Conservation (phyloP, 352 stramenopile species). For the Phytophthora citricola region DNA sequence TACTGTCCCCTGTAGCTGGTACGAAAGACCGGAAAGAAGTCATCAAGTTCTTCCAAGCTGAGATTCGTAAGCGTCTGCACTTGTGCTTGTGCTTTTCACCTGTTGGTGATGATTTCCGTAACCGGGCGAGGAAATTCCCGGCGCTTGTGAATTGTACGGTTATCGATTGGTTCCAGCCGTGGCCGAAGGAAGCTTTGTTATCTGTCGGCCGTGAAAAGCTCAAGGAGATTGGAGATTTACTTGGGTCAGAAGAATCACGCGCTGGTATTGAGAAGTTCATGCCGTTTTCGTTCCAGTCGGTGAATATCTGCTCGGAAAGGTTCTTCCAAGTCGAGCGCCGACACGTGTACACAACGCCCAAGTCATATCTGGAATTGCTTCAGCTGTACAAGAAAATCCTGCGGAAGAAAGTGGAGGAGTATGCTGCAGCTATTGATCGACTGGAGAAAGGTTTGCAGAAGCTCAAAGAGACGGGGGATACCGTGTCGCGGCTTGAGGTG, state of each 20-base stretch:
- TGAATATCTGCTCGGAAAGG: slow-evolving; percentile 91
- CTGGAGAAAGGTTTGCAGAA: slow-evolving; percentile 94
- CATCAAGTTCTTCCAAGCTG: slow-evolving; percentile 95
- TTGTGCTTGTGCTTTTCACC: slow-evolving; percentile 95
- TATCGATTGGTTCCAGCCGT: slow-evolving; percentile 96
- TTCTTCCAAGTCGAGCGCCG: slow-evolving; percentile 93
- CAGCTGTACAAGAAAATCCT: slow-evolving; percentile 96
- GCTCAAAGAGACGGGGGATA: slow-evolving; percentile 93
- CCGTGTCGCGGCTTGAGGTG: slow-evolving; percentile 92
- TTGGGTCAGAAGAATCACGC: slow-evolving; percentile 84
- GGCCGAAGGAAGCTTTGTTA: slow-evolving; percentile 93
- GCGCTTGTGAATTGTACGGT: slow-evolving; percentile 96
- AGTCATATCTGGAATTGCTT: slow-evolving; percentile 95
- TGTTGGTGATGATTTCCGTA: slow-evolving; percentile 96
- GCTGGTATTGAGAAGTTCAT: slow-evolving; percentile 95
- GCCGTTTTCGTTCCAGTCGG: slow-evolving; percentile 94
- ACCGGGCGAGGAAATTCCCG: slow-evolving; percentile 94
- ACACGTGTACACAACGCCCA: slow-evolving; percentile 96
- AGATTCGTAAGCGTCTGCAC: slow-evolving; percentile 96
- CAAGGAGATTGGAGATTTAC: slow-evolving; percentile 83
- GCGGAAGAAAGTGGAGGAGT: slow-evolving; percentile 92
- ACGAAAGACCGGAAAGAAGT: slow-evolving; percentile 92
- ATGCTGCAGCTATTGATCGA: slow-evolving; percentile 89
- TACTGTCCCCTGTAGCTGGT: slow-evolving; percentile 74
- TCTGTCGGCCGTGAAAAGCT: slow-evolving; percentile 91